These are phyloP conservation scores for Aspergillus bridgeri DNA, from an alignment of 495 filamentous ascomycete species.

Conservation along the genomic window DNA sequence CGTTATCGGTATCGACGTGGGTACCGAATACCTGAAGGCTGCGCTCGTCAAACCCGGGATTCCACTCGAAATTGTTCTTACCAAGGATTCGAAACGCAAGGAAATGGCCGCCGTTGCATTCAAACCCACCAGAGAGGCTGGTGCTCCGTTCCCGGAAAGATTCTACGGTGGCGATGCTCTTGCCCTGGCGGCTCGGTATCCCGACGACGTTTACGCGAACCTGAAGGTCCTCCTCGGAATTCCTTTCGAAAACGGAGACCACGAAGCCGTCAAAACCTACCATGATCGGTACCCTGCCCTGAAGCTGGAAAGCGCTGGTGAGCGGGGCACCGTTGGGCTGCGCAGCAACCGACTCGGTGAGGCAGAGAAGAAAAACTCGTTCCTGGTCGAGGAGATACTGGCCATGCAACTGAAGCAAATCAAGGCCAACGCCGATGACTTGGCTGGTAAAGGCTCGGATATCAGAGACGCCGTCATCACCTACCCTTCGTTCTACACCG, in stretches of 20 bases:
- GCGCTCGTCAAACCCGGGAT: slow-evolving; percentile 96
- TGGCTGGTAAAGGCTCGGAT: slow-evolving; percentile 74
- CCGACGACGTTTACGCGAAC: slow-evolving; percentile 90
- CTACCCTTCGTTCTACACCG: slow-evolving; percentile 85
- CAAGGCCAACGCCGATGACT: slow-evolving; percentile 74
- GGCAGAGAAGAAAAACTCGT: slow-evolving; percentile 63
- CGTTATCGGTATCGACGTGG: slow-evolving; percentile 90
- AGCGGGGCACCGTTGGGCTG: slow-evolving; percentile 70
- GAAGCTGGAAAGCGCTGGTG: slow-evolving; percentile 40
- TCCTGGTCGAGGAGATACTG: slow-evolving; percentile 86
- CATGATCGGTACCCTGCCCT: slow-evolving; percentile 65
- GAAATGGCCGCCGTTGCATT: slow-evolving; percentile 89
- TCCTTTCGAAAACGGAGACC: slow-evolving; percentile 47
- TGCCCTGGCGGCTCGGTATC: slow-evolving; percentile 80
- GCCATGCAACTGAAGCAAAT: slow-evolving; percentile 95
- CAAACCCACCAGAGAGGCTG: slow-evolving; percentile 66
- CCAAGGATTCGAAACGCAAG: slow-evolving; percentile 98
- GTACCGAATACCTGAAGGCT: slow-evolving; percentile 96
- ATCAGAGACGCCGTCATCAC: slow-evolving; percentile 85
- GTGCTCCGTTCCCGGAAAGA: slow-evolving; percentile 74
- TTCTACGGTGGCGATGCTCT: slow-evolving; percentile 90
- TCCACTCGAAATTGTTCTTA: slow-evolving; percentile 95
- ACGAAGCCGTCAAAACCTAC: slow-evolving; percentile 64
- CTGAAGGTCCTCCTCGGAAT: slow-evolving; percentile 83
- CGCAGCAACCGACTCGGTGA: slow-evolving; percentile 68